These are phyloP conservation scores for Starmerella davenportii DNA, from an alignment of 805 yeast genomes.

Conservation along the genomic window DNA sequence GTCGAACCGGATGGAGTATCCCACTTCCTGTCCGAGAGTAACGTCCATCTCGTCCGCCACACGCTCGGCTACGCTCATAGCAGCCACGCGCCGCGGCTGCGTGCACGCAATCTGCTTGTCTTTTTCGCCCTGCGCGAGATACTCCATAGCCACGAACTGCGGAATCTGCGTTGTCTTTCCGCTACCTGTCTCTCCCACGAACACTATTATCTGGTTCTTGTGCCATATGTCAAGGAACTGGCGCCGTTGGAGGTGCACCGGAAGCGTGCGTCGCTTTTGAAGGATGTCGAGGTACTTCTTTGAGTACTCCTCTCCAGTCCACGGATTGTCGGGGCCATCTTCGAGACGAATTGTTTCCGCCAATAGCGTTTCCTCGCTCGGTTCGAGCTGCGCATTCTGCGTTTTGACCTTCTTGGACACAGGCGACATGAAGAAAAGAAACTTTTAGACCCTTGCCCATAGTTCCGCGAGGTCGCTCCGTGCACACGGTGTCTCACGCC, in stretches of 20 bases:
- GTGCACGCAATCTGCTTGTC: conserved; percentile 90
- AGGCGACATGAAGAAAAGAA: conserved; percentile 6
- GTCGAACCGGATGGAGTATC: conserved; percentile 87
- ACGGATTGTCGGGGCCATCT: conserved; percentile 48
- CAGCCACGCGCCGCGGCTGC: conserved; percentile 93
- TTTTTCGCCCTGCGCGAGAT: conserved; percentile 59
- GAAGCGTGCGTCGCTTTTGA: conserved; percentile 63
- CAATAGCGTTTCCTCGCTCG: conserved; percentile 21
- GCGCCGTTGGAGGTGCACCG: conserved; percentile 83
- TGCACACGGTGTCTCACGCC: too few species aligned
- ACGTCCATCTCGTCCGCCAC: conserved; percentile 98
- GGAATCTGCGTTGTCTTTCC: conserved; percentile 98
- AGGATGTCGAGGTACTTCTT: conserved; percentile 61
- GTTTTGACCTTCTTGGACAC: conserved; percentile 7
- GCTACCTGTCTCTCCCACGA: conserved; percentile 98
- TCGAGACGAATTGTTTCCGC: conserved; percentile 23
- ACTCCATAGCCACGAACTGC: conserved; percentile 83
- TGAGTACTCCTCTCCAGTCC: conserved; percentile 49
- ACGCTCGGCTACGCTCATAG: conserved; percentile 49
- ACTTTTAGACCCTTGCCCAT: conserved; percentile 1
- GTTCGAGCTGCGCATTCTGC: conserved; percentile 1
- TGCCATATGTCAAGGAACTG: conserved; percentile 78
- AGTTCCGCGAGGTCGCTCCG: too few species aligned
- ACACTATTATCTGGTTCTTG: conserved; percentile 81
- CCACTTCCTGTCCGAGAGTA: conserved; percentile 79